Percentiles rank a stretch among this genome's conserved stretches.
Evolutionary conservation across 352 stramenopile species (phyloP).

Genomic region (Phytopythium kandeliae): DNA sequence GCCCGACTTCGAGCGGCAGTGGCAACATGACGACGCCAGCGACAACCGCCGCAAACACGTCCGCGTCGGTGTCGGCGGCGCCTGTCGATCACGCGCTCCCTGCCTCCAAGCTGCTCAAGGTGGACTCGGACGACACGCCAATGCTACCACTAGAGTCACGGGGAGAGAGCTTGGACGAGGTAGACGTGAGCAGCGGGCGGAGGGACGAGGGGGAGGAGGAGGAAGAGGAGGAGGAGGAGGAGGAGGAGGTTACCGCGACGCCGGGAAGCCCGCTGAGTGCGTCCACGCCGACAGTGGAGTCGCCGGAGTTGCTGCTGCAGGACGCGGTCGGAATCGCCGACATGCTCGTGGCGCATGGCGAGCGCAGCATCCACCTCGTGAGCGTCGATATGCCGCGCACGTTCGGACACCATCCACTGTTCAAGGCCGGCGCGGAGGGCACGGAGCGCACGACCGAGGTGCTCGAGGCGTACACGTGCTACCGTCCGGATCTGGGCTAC

Average conservation of each 20-base stretch:
- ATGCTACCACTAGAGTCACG: slow-evolving; percentile 3
- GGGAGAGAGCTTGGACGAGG: slow-evolving; percentile 3
- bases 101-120: not conserved
- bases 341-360: slow-evolving; percentile 70
- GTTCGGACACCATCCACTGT: slow-evolving; percentile 77
- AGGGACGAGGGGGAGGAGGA: too few relatives aligned
- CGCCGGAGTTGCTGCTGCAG: slow-evolving; percentile 24
- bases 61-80: not conserved
- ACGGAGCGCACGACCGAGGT: slow-evolving; percentile 73
- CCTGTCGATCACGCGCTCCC: not conserved
- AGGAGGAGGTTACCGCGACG: slow-evolving; percentile 1
- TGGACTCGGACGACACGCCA: slow-evolving; percentile 9
- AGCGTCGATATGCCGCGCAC: slow-evolving; percentile 82
- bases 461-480: slow-evolving; percentile 84
- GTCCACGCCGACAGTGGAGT: not conserved
- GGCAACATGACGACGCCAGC: not conserved
- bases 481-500: slow-evolving; percentile 79
- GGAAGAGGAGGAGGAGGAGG: too few relatives aligned
- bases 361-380: slow-evolving; percentile 81
- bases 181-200: not conserved
- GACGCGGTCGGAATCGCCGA: slow-evolving; percentile 74
- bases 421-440: slow-evolving; percentile 65
- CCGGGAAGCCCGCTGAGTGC: not conserved
- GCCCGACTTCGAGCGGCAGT: not conserved
- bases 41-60: not conserved